Evolutionary conservation across 2,329 filamentous ascomycete species (phyloP), one percentile per base, ranked within the genome.

Genomic region (Colletotrichum cuscutae): DNA sequence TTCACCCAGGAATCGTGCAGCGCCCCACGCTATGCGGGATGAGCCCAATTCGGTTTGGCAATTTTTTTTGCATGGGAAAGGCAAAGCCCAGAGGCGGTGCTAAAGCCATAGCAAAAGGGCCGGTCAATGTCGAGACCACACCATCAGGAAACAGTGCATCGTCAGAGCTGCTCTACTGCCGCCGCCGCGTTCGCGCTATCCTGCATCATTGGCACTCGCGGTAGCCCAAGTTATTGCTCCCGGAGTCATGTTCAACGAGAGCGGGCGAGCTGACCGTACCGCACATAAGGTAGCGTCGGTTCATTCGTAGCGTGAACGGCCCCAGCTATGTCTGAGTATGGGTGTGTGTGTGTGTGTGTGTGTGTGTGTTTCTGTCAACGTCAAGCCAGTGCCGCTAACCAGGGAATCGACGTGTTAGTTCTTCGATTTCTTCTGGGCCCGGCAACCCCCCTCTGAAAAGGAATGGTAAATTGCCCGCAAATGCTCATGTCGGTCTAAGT

Each of bases 1-100:
- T 53, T 66, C 46, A 56, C 65, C 54, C 24, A 54, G 52, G 32
- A 15, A 61, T 65, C 56, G 28, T 19, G 42, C n/a, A 30, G 42
- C 26, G 67, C 67, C 71, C 71, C 68, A 68, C 71, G 71, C 28
- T 35, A 72, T 72, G 68, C 68, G 62, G 71, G 62, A 73, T 54
- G 49, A 19, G 32, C 62, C 68, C 52, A 72, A 63, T 59, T 65
- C 35, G 46, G 59, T 46, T 46, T 65, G 66, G 46, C 56, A 65
- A 5, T 12, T 56, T 32, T 26, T 1, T 65, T 54, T 53, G 26
- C 59, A 22, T 37, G 28, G 35, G 46, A 30, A 32, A 15, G 42
- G 30, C 53, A 35, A 37, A 54, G 24, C 24, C n/a, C 28, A 22
- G 22, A 65, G 60, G 30, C 61, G 62, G 53, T 28, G 42, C 7